Percentiles rank a stretch among this genome's conserved stretches.
phyloP scores from a whole-genome alignment of 352 stramenopile genomes.

The Nothophytophthora sp. region DNA sequence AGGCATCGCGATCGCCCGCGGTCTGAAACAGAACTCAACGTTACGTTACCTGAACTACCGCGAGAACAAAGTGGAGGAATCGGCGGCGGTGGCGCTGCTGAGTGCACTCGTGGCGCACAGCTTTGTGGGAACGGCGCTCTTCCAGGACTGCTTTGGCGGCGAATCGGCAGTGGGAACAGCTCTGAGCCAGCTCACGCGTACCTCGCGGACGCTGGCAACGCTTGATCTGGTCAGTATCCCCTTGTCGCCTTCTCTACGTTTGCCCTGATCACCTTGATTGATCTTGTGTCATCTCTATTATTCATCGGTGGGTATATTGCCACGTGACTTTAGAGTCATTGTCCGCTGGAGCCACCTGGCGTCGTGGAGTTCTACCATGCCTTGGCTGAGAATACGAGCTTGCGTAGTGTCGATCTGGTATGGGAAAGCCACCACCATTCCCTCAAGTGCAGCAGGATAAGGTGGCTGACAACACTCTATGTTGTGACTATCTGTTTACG shows the following conservation, averaged over 20 bases:
- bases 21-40: constrained; percentile 45
- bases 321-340: constrained; percentile 80
- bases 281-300: too few species aligned
- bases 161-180: constrained; percentile 26
- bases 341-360: constrained; percentile 53
- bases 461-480: too few species aligned
- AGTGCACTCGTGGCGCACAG: constrained; percentile 32
- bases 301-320: too few species aligned
- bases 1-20: constrained; percentile 45
- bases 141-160: constrained; percentile 58
- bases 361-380: constrained; percentile 63
- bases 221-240: constrained; percentile 51
- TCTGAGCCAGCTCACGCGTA: constrained; percentile 30
- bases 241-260: neutral
- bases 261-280: too few species aligned
- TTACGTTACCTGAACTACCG: constrained; percentile 54
- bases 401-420: constrained; percentile 66
- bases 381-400: constrained; percentile 44
- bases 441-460: too few species aligned
- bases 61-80: constrained; percentile 60
- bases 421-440: neutral
- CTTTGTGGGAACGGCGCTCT: constrained; percentile 46
- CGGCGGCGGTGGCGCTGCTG: constrained; percentile 32
- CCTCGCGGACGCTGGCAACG: constrained; percentile 31
- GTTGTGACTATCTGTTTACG: too few species aligned